A percentile compares a stretch with the other conserved stretches of the same genome.
These are phyloP conservation scores for Lentinula raphanica DNA, from an alignment of 768 basidiomycete species.

Conservation along the genomic window DNA sequence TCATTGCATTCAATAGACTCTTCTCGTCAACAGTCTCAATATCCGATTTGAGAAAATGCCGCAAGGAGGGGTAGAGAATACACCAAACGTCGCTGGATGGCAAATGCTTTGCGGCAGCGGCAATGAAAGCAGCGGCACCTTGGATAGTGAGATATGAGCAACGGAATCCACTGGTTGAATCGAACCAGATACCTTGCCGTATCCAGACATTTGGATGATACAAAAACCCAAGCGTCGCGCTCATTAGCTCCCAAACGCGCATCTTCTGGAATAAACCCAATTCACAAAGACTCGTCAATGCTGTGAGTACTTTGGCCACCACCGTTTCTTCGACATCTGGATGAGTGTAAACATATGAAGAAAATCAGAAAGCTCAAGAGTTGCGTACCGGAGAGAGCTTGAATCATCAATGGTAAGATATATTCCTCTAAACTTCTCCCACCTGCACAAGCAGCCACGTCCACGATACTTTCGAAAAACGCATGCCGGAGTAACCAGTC, in stretches of 20 bases:
- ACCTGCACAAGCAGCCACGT: conserved; percentile 92
- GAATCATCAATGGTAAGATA: conserved; percentile 93
- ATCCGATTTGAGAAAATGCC: conserved; percentile 83
- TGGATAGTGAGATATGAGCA: neutral
- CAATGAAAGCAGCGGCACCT: conserved; percentile 88
- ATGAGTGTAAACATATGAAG: neutral
- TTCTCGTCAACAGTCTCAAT: conserved; percentile 68
- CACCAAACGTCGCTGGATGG: conserved; percentile 93
- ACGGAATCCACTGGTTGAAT: conserved; percentile 1
- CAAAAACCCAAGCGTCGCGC: conserved; percentile 78
- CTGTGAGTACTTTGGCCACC: conserved; percentile 81
- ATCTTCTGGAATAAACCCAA: conserved; percentile 88
- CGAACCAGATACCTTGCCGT: conserved; percentile 63
- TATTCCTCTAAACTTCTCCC: conserved; percentile 91
- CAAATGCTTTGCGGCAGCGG: conserved; percentile 77
- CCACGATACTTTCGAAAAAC: conserved; percentile 94
- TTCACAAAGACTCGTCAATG: conserved; percentile 85
- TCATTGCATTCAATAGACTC: conserved; percentile 69
- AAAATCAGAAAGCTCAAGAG: neutral
- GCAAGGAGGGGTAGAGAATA: conserved; percentile 87
- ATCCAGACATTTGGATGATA: conserved; percentile 98
- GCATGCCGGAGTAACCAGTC: conserved; percentile 90
- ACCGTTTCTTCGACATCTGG: conserved; percentile 94
- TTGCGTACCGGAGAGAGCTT: conserved; percentile 88
- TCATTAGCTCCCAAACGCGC: conserved; percentile 97